These are phyloP conservation scores for Fusarium sp. DNA, from an alignment of 2,329 filamentous ascomycete genomes.

Conservation along the genomic window DNA sequence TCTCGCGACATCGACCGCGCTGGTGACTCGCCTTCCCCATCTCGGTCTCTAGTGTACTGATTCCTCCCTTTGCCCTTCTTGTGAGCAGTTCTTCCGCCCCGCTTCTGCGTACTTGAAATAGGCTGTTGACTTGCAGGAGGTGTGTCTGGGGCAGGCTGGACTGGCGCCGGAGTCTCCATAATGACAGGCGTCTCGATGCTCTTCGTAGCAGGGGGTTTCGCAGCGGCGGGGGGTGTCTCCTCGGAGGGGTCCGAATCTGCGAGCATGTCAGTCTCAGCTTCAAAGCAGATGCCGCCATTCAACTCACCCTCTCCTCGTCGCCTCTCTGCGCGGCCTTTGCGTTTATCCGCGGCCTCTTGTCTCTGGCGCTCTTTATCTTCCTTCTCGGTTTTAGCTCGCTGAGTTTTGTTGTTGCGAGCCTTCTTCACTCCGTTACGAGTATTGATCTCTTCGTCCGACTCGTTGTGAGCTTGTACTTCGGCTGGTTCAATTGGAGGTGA, in stretches of 20 bases:
- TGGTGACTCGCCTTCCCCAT: constrained; percentile 68
- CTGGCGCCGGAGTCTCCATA: constrained; percentile 43
- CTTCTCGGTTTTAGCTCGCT: constrained; percentile 72
- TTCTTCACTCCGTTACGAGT: constrained; percentile 68
- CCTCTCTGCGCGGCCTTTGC: constrained; percentile 84
- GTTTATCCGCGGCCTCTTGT: constrained; percentile 79
- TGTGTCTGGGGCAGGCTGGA: constrained; percentile 50
- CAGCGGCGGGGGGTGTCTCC: constrained; percentile 66
- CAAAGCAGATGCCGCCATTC: background rate
- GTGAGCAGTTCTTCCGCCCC: constrained; percentile 67
- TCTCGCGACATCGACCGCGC: constrained; percentile 66
- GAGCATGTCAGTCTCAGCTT: constrained; percentile 21
- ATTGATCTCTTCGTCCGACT: constrained; percentile 77
- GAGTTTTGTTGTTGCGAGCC: constrained; percentile 67
- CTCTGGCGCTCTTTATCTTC: constrained; percentile 81
- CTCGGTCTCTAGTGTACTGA: constrained; percentile 83
- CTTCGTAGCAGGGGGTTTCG: constrained; percentile 46
- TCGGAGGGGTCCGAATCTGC: constrained; percentile 78
- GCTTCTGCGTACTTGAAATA: constrained; percentile 66
- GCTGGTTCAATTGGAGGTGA: constrained; percentile 62
- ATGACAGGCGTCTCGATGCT: constrained; percentile 48
- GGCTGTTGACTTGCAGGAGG: constrained; percentile 59
- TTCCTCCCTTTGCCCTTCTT: constrained; percentile 80
- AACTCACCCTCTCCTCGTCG: constrained; percentile 80
- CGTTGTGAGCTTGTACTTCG: constrained; percentile 65